phyloP scores from a whole-genome alignment of 768 basidiomycete species.

The Pleurotus cornucopiae region DNA sequence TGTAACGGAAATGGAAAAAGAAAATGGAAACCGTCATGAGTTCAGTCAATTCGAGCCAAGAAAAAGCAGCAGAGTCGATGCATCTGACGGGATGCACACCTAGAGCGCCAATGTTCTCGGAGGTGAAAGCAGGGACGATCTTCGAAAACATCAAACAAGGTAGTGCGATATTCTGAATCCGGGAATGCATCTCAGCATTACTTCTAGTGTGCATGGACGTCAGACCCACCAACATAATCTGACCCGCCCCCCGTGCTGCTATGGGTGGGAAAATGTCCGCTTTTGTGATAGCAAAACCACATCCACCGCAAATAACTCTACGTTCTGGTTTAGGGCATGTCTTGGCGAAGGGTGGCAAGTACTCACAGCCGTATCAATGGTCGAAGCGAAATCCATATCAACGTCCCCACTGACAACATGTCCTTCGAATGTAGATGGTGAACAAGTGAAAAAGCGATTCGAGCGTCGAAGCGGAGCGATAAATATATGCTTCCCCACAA shows the following conservation, averaged over 20 bases:
- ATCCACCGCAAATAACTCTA: conserved; percentile 49
- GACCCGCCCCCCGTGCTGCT: conserved; percentile 57
- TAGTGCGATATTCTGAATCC: conserved; percentile 45
- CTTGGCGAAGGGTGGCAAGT: background rate
- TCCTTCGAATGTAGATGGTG: background rate
- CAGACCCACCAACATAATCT: conserved; percentile 48
- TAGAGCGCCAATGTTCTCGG: conserved; percentile 50
- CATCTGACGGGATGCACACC: conserved; percentile 30
- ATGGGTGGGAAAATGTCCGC: conserved; percentile 54
- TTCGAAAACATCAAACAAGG: conserved; percentile 70
- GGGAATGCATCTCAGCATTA: too few relatives aligned
- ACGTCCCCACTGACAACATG: conserved; percentile 34
- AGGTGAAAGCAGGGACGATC: conserved; percentile 61
- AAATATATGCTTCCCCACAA: too few relatives aligned
- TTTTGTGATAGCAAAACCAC: conserved; percentile 57
- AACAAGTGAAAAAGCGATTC: too few relatives aligned
- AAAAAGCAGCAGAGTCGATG: background rate
- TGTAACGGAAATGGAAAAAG: background rate
- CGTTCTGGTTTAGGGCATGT: background rate
- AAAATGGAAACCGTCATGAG: background rate
- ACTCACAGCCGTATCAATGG: conserved; percentile 59
- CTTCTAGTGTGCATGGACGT: background rate
- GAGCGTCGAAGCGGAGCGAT: too few relatives aligned
- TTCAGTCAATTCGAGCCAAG: background rate
- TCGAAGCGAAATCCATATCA: conserved; percentile 62